Base-by-base conservation (phyloP, 225 moss, liverwort and hornwort genomes). In the Pseudisothecium myosuroides region DNA sequence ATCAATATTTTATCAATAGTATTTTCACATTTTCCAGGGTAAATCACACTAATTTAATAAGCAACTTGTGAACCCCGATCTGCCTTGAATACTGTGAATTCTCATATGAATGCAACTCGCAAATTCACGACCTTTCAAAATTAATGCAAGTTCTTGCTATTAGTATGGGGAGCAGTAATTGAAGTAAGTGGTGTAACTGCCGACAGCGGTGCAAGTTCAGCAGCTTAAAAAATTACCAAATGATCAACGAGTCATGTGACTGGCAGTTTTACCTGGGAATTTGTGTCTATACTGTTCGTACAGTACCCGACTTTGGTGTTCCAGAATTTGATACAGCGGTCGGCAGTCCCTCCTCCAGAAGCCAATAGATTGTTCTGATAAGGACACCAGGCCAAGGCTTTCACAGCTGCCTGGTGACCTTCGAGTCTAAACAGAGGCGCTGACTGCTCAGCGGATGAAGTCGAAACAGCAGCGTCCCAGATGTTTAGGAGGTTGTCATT, bases 401-500 rank as follows among this genome's bases (percentile, higher is more conserved):
- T 98, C 74, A 98, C 97, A 68, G 97, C 97, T 85, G 96, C 98
- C 87, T 96, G 95, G 85, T 98, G 97, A 79, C 97, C 96, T 83
- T 96, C 96, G 55, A 98, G 92, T 76, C 96, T 94, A 83, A 97
- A 96, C 54, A 98, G 92, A 86, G 95, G 95, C 14, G 83, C 77
- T 82, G 93, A 89, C 39, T 92, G 88, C 72, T 88, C 92, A 81
- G 93, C 74, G 28, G 96, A 91, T 31, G 97, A 97, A 65, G 92
- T 95, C 29, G 92, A 87, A 88, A 85, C 92, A 83, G 95, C 95
- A 37, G 91, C 93, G 76, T 97, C 96, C 97, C 96, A 98, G 59
- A 98, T 96, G 90, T 97, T 94, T 8, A 98, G 92, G n/a, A 98
- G 93, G 86, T 97, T 98, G 88, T 98, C 97, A 87, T 98, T 98